These are phyloP conservation scores for Eucalyptus melliodora DNA, from an alignment of 345 rosid genomes.

Conservation along the genomic window DNA sequence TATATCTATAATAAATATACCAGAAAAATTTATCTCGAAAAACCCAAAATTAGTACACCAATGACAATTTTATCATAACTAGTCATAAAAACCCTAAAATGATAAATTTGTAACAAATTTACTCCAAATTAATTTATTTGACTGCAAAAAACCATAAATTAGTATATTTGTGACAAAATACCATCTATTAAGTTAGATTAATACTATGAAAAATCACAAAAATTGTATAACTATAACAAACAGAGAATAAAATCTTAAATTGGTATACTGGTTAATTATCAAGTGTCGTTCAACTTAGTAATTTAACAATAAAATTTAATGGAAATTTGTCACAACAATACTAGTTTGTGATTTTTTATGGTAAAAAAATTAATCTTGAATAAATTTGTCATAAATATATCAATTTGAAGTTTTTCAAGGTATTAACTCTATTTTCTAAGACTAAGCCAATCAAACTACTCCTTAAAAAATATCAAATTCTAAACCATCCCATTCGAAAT, in stretches of 20 bases:
- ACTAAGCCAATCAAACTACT: not conserved
- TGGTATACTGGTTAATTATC: fast-evolving
- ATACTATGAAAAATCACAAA: too few relatives aligned
- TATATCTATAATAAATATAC: fast-evolving
- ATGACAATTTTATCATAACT: fast-evolving
- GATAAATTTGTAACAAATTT: fast-evolving
- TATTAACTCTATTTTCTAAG: not conserved
- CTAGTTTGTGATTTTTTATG: fast-evolving
- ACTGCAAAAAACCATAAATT: fast-evolving
- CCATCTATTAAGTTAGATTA: fast-evolving
- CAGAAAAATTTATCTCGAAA: fast-evolving
- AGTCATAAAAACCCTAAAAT: fast-evolving
- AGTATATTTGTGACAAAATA: too few relatives aligned
- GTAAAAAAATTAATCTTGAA: fast-evolving
- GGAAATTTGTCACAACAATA: fast-evolving
- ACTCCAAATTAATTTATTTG: fast-evolving
- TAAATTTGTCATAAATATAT: fast-evolving
- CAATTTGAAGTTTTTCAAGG: fast-evolving
- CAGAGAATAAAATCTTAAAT: too few relatives aligned
- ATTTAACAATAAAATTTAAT: too few relatives aligned
- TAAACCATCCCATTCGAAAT: not conserved
- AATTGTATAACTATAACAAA: too few relatives aligned
- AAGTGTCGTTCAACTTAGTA: too few relatives aligned
- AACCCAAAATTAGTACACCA: fast-evolving
- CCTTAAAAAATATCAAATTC: too few relatives aligned